Percentiles rank a stretch among this genome's conserved stretches.
These are phyloP conservation scores for Stylosanthes scabra DNA, from an alignment of 331 rosid species.

Conservation along the genomic window DNA sequence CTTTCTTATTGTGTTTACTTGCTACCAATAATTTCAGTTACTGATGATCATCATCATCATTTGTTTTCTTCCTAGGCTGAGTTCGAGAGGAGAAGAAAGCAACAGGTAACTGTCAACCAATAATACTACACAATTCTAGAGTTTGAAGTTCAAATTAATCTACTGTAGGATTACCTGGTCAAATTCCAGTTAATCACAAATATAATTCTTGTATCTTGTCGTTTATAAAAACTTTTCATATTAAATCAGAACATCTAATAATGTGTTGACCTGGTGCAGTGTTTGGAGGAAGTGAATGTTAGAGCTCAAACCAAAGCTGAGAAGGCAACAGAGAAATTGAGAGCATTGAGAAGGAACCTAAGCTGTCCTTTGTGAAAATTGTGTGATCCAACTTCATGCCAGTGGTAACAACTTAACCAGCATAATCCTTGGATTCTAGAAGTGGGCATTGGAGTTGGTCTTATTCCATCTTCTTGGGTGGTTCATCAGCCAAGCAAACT, in stretches of 20 bases:
- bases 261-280: conserved; percentile 43
- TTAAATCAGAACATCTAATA: too few species aligned
- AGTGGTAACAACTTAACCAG: background rate
- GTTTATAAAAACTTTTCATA: too few species aligned
- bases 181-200: background rate
- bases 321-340: conserved; percentile 64
- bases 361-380: conserved; percentile 59
- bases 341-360: conserved; percentile 61
- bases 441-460: background rate
- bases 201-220: background rate
- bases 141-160: background rate
- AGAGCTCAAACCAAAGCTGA: conserved; percentile 61
- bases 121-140: background rate
- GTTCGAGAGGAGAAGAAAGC: conserved; percentile 70
- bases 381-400: background rate
- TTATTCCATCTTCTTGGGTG: conserved; percentile 9
- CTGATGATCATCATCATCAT: conserved; percentile 36
- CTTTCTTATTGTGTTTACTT: background rate
- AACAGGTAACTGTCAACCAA: conserved; percentile 61
- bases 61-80: conserved; percentile 58
- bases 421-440: conserved; percentile 22
- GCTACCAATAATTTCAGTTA: background rate
- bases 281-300: conserved; percentile 60
- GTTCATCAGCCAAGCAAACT: background rate
- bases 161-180: too few species aligned